Conservation (phyloP, 805 yeast species). For the Limtongia smithiae region DNA sequence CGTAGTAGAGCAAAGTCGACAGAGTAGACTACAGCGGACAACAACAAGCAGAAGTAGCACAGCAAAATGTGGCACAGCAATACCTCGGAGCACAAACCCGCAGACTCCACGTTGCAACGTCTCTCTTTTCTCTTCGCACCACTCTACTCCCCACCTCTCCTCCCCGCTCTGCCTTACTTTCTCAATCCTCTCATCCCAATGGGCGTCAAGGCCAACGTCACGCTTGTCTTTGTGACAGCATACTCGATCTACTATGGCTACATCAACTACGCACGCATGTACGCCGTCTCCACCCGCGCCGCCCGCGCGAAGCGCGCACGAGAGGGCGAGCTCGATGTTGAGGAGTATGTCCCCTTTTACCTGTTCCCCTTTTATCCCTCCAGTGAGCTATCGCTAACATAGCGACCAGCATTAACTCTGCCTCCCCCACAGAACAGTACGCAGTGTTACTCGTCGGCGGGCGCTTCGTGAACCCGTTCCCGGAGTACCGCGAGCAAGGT, state of each 20-base stretch:
- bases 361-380: no score
- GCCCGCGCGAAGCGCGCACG: slow-evolving; percentile 12
- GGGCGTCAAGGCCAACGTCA: slow-evolving; percentile 11
- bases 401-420: slow-evolving; percentile 8
- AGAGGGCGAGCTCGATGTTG: slow-evolving; percentile 13
- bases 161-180: no score
- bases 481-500: slow-evolving; percentile 86
- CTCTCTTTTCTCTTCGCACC: no score
- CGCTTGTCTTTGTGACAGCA: slow-evolving; percentile 10
- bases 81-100: no score
- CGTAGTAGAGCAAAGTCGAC: no score
- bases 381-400: no score
- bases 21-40: no score
- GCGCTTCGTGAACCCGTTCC: slow-evolving; percentile 84
- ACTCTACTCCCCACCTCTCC: no score
- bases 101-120: no score
- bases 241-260: slow-evolving; percentile 20
- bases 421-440: slow-evolving; percentile 24
- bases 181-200: no score
- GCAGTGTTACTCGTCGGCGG: slow-evolving; percentile 46
- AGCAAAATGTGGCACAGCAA: no score
- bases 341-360: slow-evolving; percentile 7
- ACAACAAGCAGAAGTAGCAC: no score
- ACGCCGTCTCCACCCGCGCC: slow-evolving; percentile 14
- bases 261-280: slow-evolving; percentile 11